Percentiles rank a stretch among this genome's conserved stretches.
These are phyloP conservation scores for Xylaria sp. DNA, from an alignment of 2,329 filamentous ascomycete species.

Conservation along the genomic window DNA sequence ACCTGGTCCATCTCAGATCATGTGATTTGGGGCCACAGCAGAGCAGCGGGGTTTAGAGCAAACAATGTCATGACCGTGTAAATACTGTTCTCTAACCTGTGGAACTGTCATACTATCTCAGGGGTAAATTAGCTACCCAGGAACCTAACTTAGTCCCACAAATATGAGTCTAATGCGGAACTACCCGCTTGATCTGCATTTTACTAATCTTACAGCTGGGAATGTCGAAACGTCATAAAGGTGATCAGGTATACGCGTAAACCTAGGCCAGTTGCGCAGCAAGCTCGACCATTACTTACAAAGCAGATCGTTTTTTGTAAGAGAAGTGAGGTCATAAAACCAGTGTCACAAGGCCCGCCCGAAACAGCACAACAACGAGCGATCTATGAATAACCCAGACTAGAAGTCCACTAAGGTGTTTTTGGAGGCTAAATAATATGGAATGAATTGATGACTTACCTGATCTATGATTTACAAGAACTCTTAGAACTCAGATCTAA, in stretches of 20 bases:
- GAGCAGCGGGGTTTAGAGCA: not conserved
- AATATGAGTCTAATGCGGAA: slow-evolving; percentile 1
- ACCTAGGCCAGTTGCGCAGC: not conserved
- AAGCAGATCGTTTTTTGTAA: too few relatives aligned
- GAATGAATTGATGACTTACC: not conserved
- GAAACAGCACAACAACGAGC: not conserved
- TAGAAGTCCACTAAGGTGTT: not conserved
- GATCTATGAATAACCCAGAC: not conserved
- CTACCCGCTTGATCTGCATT: slow-evolving; percentile 13
- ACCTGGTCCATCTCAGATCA: not conserved
- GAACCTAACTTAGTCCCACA: not conserved
- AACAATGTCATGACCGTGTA: too few relatives aligned
- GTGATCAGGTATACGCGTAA: not conserved
- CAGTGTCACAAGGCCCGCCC: not conserved
- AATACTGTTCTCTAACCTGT: too few relatives aligned
- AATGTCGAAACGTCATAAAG: too few relatives aligned
- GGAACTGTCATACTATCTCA: not conserved
- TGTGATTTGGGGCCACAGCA: not conserved
- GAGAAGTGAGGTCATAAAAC: too few relatives aligned
- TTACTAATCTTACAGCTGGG: not conserved
- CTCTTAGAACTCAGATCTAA: not conserved
- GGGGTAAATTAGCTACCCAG: not conserved
- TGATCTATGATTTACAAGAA: not conserved
- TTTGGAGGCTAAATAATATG: not conserved
- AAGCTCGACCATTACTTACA: not conserved